Base-by-base conservation (phyloP, 1,284 basidiomycete genomes). In the Tilletia walkeri region DNA sequence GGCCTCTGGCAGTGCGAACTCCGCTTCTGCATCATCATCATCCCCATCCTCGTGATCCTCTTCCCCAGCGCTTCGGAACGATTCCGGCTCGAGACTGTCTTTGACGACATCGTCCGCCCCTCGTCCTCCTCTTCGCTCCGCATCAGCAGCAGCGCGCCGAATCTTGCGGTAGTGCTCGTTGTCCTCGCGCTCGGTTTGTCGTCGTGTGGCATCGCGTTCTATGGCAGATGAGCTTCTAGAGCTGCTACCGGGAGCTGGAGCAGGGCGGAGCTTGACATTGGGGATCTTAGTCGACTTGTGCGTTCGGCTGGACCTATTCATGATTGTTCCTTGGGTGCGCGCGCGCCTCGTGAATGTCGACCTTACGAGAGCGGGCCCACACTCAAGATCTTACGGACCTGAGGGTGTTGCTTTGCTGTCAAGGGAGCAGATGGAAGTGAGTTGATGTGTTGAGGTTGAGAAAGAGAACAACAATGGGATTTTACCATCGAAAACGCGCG, bases 241-340 rank as follows among this genome's bases (percentile, higher is more conserved):
- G 36, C 12, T 34, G 36, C 36, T 24, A 36, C 30, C 53, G 39
- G 38, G 49, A 10, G 68, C 69, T 3, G 73, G 66, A 10, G 77
- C 73, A 10, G 81, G 81, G 12, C 80, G 74, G 10, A 82, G 74
- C 69, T 80, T 80, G 67, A 79, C 80, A 59, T 81, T 79, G 61
- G 81, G 81, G 49, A 82, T 77, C 73, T 82, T 82, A 49, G 79
- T 80, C 67, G 79, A 81, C 59, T 63, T 63, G 59, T 63, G 59
- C 5, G 39, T 38, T 41, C 59, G 59, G 20, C 59, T 63, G 12
- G 59, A 63, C 36, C 59, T 34, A 36, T 63, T 63, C 59, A 63
- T 63, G 59, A 34, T 14, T 38, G 12, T 14, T 45, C 41, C 24
- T 30, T 30, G 24, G 24, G 24, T 45, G 41, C 41, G 41, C 41